A percentile compares a stretch with the other conserved stretches of the same genome.
phyloP scores from a whole-genome alignment of 2,329 filamentous ascomycete species.

The Calonectria leucothoes region DNA sequence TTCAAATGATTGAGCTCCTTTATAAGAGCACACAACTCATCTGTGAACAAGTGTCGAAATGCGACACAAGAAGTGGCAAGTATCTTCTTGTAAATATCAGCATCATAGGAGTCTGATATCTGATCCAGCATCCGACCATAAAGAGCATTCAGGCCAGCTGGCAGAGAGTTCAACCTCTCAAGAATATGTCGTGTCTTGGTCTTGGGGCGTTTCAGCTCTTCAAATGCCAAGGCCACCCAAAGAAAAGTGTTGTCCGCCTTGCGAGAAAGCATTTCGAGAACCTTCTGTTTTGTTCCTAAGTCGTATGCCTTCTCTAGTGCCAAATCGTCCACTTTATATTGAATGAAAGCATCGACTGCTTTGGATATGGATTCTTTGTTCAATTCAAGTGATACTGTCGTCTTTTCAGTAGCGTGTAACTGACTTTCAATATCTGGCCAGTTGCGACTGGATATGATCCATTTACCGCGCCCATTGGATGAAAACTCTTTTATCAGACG shows the following conservation, averaged over 20 bases:
- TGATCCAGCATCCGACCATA: conserved; percentile 53
- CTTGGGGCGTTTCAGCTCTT: conserved; percentile 31
- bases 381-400: conserved; percentile 49
- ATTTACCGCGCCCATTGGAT: too few species aligned
- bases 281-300: background rate
- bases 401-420: conserved; percentile 25
- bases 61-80: conserved; percentile 45
- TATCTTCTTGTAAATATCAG: conserved; percentile 46
- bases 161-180: conserved; percentile 44
- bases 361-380: conserved; percentile 47
- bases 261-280: conserved; percentile 30
- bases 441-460: conserved; percentile 9
- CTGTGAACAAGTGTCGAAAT: conserved; percentile 50
- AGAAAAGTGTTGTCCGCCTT: too few species aligned
- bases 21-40: conserved; percentile 47
- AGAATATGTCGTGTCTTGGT: too few species aligned
- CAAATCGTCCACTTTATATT: conserved; percentile 15
- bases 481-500: too few species aligned
- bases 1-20: conserved; percentile 26
- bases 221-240: conserved; percentile 37
- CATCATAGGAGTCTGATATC: conserved; percentile 43
- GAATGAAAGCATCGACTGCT: conserved; percentile 50
- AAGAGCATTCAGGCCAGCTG: conserved; percentile 48
- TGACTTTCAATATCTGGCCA: conserved; percentile 50
- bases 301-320: background rate